These are phyloP conservation scores for Cydonia oblonga DNA, from an alignment of 331 rosid genomes.

Conservation along the genomic window DNA sequence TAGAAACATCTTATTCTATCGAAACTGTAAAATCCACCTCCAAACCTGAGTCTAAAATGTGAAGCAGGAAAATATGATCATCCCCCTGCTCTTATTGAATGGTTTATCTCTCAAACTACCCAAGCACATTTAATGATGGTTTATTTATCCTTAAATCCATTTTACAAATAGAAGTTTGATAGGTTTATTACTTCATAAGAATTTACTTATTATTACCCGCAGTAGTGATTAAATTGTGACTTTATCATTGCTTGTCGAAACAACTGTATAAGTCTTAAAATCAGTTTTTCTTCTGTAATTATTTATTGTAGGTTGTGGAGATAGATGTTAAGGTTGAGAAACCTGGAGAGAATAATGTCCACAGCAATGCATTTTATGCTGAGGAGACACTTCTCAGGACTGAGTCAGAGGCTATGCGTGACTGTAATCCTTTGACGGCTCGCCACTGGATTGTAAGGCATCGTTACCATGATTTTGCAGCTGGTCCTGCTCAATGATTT, in stretches of 20 bases:
- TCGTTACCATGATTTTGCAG: background rate
- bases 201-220: background rate
- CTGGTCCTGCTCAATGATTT: background rate
- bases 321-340: constrained; percentile 71
- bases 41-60: background rate
- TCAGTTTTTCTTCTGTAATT: background rate
- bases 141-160: background rate
- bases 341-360: constrained; percentile 87
- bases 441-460: constrained; percentile 94
- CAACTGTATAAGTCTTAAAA: background rate
- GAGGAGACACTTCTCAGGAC: constrained; percentile 72
- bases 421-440: constrained; percentile 71
- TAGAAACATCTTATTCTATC: too few relatives aligned
- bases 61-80: background rate
- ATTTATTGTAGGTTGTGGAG: constrained; percentile 55
- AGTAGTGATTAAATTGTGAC: background rate
- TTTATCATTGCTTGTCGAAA: background rate
- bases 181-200: background rate
- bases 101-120: background rate
- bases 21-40: background rate
- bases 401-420: constrained; percentile 80
- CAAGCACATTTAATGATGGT: background rate
- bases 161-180: background rate
- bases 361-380: constrained; percentile 83
- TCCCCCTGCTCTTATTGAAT: background rate